Conservation (phyloP, 2,329 filamentous ascomycete species). For the Penicillium sp. region DNA sequence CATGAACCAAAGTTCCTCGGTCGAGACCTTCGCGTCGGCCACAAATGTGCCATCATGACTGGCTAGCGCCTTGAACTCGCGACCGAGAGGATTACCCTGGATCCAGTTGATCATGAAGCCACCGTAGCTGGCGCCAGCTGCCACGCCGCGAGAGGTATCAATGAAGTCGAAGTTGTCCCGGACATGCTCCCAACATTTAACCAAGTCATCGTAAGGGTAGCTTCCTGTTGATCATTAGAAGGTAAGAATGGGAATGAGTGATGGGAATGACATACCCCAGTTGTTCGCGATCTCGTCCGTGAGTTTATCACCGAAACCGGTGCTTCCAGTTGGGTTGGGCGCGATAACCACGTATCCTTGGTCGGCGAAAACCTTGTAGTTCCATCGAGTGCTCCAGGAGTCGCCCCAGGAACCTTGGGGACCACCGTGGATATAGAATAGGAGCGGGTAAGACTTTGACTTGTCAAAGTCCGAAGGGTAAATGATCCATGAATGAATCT, state of each 20-base stretch:
- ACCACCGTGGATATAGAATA: constrained; percentile 73
- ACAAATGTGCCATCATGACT: constrained; percentile 82
- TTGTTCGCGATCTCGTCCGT: constrained; percentile 67
- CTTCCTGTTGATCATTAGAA: constrained; percentile 17
- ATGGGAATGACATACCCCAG: constrained; percentile 53
- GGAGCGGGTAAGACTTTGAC: constrained; percentile 66
- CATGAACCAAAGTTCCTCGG: constrained; percentile 47
- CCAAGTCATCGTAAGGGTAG: constrained; percentile 69
- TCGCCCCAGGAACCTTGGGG: constrained; percentile 70
- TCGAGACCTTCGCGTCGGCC: constrained; percentile 42
- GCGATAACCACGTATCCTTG: constrained; percentile 76
- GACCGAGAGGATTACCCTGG: constrained; percentile 72
- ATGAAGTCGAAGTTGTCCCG: constrained; percentile 30
- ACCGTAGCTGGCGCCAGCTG: constrained; percentile 36
- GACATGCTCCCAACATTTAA: constrained; percentile 67
- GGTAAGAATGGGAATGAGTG: background rate
- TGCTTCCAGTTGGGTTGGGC: constrained; percentile 75
- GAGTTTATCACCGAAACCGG: constrained; percentile 70
- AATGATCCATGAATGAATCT: constrained; percentile 36
- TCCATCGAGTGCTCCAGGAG: constrained; percentile 74
- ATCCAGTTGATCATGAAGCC: constrained; percentile 64
- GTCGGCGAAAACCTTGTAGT: constrained; percentile 75
- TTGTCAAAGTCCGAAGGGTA: constrained; percentile 53
- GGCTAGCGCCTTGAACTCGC: constrained; percentile 77
- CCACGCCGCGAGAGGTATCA: constrained; percentile 34